Evolutionary conservation across 441 rosid species (phyloP).

Genomic region (Gossypium schwendimanii): DNA sequence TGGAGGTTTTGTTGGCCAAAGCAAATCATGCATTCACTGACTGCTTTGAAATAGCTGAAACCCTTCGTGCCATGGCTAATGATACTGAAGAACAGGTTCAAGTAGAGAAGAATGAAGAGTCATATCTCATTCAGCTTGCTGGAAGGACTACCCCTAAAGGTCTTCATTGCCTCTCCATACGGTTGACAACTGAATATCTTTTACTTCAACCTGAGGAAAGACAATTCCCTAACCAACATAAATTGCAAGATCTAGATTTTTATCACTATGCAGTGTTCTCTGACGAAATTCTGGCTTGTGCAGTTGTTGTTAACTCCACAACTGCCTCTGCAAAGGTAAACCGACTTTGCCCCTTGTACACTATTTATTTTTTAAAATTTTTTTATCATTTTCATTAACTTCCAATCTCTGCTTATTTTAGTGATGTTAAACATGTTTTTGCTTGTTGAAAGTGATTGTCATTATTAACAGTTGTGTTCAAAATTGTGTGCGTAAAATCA

Average conservation of each 20-base stretch:
- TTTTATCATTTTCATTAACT: background rate
- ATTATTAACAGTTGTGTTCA: background rate
- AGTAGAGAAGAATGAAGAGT: constrained; percentile 56
- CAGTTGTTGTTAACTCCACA: constrained; percentile 83
- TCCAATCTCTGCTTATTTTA: background rate
- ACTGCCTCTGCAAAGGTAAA: constrained; percentile 66
- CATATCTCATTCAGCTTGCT: constrained; percentile 68
- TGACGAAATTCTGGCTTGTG: constrained; percentile 74
- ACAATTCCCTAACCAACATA: constrained; percentile 56
- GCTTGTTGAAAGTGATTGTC: background rate
- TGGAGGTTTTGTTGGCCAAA: constrained; percentile 54
- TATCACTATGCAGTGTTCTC: constrained; percentile 77
- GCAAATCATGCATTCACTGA: constrained; percentile 51
- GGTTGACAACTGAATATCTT: constrained; percentile 74
- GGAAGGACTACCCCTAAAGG: constrained; percentile 86
- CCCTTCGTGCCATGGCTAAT: constrained; percentile 69
- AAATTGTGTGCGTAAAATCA: background rate
- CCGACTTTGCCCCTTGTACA: background rate
- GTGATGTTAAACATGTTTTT: background rate
- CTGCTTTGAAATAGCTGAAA: constrained; percentile 59
- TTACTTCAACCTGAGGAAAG: constrained; percentile 59
- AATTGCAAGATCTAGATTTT: constrained; percentile 42
- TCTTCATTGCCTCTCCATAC: constrained; percentile 85
- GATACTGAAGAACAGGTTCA: constrained; percentile 69
- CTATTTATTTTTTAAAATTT: background rate